A percentile compares a stretch with the other conserved stretches of the same genome.
Evolutionary conservation across 768 basidiomycete genomes (phyloP).

Genomic region (Pleurotus salmoneostramineus): DNA sequence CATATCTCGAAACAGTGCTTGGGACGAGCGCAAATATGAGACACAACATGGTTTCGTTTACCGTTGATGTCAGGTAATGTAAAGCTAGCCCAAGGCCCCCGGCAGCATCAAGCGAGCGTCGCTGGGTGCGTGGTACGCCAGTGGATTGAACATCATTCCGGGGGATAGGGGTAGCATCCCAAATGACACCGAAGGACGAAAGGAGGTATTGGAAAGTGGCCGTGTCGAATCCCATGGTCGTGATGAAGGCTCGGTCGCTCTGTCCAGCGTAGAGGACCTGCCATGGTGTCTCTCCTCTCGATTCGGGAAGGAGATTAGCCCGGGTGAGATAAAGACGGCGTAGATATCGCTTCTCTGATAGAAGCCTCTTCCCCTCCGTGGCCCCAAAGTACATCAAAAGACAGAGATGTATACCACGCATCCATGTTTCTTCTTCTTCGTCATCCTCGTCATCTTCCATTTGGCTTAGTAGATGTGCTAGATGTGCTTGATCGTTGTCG

Average conservation of each 20-base stretch:
- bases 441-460: too few relatives aligned
- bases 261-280: slow-evolving; percentile 23
- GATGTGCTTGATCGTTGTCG: too few relatives aligned
- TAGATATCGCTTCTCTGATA: neutral
- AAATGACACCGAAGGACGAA: slow-evolving; percentile 21
- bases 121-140: slow-evolving; percentile 19
- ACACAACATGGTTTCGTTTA: slow-evolving; percentile 33
- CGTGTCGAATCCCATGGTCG: slow-evolving; percentile 39
- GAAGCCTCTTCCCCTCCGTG: too few relatives aligned
- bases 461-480: too few relatives aligned
- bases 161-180: slow-evolving; percentile 24
- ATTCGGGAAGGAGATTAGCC: slow-evolving; percentile 28
- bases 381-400: too few relatives aligned
- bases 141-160: slow-evolving; percentile 19
- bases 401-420: too few relatives aligned
- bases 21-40: slow-evolving; percentile 44
- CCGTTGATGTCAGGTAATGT: slow-evolving; percentile 38
- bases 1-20: slow-evolving; percentile 28
- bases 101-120: slow-evolving; percentile 32
- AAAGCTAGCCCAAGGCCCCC: slow-evolving; percentile 37
- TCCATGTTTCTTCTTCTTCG: too few relatives aligned
- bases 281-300: slow-evolving; percentile 30
- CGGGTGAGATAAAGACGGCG: slow-evolving; percentile 24
- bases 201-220: slow-evolving; percentile 31
- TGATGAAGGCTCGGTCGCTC: slow-evolving; percentile 37